phyloP scores from a whole-genome alignment of 257 asterid genomes.

The Voacanga thouarsii region DNA sequence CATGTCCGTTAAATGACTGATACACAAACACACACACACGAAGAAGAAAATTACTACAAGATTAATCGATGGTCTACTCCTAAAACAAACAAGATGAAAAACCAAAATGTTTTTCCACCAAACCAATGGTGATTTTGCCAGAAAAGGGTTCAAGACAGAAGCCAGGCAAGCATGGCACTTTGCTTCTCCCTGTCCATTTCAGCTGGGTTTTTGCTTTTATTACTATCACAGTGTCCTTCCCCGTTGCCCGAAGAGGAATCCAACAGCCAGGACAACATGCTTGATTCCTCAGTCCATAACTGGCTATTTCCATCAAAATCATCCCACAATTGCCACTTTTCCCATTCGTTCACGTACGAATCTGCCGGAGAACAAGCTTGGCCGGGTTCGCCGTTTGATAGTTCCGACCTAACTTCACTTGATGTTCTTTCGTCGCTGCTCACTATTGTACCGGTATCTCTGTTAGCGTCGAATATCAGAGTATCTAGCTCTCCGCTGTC shows the following conservation, averaged over 20 bases:
- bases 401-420: background rate
- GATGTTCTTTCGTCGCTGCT: background rate
- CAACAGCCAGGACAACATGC: slow-evolving; percentile 41
- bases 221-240: slow-evolving; percentile 1
- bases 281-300: slow-evolving; percentile 19
- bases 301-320: slow-evolving; percentile 17
- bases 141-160: slow-evolving; percentile 33
- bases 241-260: slow-evolving; percentile 7
- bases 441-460: background rate
- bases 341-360: slow-evolving; percentile 2
- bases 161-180: slow-evolving; percentile 51
- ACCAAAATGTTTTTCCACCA: background rate
- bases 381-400: background rate
- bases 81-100: background rate
- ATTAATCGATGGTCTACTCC: background rate
- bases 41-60: background rate
- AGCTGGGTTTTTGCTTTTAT: background rate
- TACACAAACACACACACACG: background rate
- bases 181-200: slow-evolving; percentile 33
- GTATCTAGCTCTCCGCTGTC: background rate
- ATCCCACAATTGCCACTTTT: slow-evolving; percentile 29
- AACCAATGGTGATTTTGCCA: too few relatives aligned
- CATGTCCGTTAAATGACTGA: background rate
- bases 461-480: background rate
- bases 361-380: background rate